A percentile compares a stretch with the other conserved stretches of the same genome.
Conservation (phyloP, 2,329 filamentous ascomycete species). For the Nectriaceae sp. region DNA sequence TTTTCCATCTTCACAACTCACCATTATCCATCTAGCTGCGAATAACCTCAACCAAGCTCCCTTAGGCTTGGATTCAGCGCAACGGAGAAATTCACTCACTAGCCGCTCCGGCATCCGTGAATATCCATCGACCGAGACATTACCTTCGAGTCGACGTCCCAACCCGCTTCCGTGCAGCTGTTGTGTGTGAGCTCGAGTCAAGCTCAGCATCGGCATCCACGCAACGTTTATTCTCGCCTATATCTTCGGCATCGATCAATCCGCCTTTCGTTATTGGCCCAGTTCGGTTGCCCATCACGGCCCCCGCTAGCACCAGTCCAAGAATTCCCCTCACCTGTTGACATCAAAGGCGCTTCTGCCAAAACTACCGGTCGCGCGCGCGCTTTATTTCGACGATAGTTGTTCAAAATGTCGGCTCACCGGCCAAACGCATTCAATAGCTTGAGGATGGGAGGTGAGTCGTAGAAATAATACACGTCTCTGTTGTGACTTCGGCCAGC, state of each 20-base stretch:
- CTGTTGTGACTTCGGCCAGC: conserved; percentile 1
- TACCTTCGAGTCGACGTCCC: conserved; percentile 19
- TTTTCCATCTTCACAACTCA: conserved; percentile 24
- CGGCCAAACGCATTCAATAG: conserved; percentile 84
- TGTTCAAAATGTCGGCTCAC: conserved; percentile 76
- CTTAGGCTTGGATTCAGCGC: conserved; percentile 10
- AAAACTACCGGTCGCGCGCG: conserved; percentile 28
- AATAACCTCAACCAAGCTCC: conserved; percentile 9
- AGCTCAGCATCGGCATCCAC: conserved; percentile 14
- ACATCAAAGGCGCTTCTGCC: conserved; percentile 22
- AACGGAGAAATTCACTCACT: conserved; percentile 22
- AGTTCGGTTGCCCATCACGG: conserved; percentile 39
- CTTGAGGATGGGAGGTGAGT: conserved; percentile 96
- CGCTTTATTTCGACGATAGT: conserved; percentile 27
- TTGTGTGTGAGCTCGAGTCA: conserved; percentile 21
- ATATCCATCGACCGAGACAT: conserved; percentile 29
- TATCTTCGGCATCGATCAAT: conserved; percentile 19
- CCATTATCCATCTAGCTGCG: conserved; percentile 24
- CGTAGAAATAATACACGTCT: conserved; percentile 7
- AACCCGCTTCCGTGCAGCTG: conserved; percentile 18
- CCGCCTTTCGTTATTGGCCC: conserved; percentile 17
- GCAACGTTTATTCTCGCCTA: conserved; percentile 7
- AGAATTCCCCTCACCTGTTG: conserved; percentile 31
- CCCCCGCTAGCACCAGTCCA: conserved; percentile 30
- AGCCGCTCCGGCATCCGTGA: conserved; percentile 24